Conservation (phyloP, 2,329 filamentous ascomycete genomes). For the Harringtonia lauricola region DNA sequence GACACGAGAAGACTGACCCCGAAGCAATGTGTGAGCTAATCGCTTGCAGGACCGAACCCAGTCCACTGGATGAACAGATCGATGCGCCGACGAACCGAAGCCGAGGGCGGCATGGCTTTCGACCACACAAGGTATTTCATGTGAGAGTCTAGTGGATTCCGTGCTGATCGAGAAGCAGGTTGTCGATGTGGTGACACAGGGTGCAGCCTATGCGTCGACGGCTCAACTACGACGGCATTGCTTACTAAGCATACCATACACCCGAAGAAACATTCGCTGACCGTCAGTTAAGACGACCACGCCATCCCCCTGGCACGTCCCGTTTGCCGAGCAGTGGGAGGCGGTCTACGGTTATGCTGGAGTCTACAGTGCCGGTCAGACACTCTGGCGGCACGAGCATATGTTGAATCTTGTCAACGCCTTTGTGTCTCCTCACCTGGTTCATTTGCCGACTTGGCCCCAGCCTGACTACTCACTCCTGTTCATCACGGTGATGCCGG, state of each 20-base stretch:
- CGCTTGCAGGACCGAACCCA: conserved; percentile 41
- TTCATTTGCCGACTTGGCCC: conserved; percentile 21
- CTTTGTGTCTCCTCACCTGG: conserved; percentile 18
- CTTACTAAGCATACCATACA: conserved; percentile 34
- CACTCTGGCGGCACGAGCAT: conserved; percentile 19
- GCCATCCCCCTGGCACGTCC: conserved; percentile 34
- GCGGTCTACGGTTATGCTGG: conserved; percentile 34
- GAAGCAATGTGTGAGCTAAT: conserved; percentile 39
- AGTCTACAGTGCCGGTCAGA: conserved; percentile 16
- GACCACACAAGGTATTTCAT: no score
- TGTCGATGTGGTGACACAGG: conserved; percentile 36
- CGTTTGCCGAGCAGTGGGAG: conserved; percentile 37
- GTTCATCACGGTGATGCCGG: conserved; percentile 20
- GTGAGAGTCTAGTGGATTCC: no score
- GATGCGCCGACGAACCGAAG: conserved; percentile 29
- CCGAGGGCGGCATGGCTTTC: conserved; percentile 31
- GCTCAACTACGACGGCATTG: no score
- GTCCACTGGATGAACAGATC: conserved; percentile 38
- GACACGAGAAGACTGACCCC: conserved; percentile 48
- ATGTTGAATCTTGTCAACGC: conserved; percentile 12
- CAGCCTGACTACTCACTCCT: conserved; percentile 28
- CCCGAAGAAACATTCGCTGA: no score
- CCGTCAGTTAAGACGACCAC: conserved; percentile 22
- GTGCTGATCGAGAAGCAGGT: conserved; percentile 42
- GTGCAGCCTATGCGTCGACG: conserved; percentile 35